Base-by-base conservation (phyloP, 2,329 filamentous ascomycete genomes). In the Apiospora sp. region DNA sequence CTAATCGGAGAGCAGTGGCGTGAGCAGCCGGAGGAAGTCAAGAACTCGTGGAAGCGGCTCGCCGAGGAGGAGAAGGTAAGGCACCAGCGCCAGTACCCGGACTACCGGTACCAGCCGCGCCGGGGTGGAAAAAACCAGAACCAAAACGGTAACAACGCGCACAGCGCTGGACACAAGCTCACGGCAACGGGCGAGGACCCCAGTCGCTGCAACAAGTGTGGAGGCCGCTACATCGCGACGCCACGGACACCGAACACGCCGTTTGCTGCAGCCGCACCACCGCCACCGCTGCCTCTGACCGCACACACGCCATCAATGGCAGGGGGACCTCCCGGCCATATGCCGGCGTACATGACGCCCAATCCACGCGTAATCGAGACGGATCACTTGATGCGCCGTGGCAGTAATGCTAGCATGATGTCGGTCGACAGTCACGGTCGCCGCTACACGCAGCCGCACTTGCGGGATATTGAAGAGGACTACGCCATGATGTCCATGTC, bases 1-100 rank as follows among this genome's bases (percentile, higher is more conserved):
- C 97, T 98, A 78, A 97, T 98, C 77, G 96, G 96, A 70, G 91
- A 94, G 81, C 92, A 95, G 89, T 99, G 96, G 96, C 91, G 92
- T 79, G 89, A 91, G 72, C 92, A 97, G 79, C 84, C 91, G 4
- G 88, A 92, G 34, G 90, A 93, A 71, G 88, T 92, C 72, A 97
- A 97, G 83, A 90, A 91, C 75, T 89, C 92, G 81, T 99, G 96
- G 96, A 97, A 96, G 82, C 88, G 89, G 74, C 89, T 97, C 72
- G 96, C 96, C 73, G 94, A 97, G 84, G 93, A 98, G 84, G 96
- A 98, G 82, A 98, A 98, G 86, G 87, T 91, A 74, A 92, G 93
- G 24, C 96, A 99, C 82, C 92, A 94, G 79, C 91, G 92, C 75
- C 93, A 95, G 83, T 98, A 98, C 81, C 96, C 96, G 2, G 93